Evolutionary conservation across 2,329 filamentous ascomycete genomes (phyloP).

Genomic region (Claviceps pazoutovae): DNA sequence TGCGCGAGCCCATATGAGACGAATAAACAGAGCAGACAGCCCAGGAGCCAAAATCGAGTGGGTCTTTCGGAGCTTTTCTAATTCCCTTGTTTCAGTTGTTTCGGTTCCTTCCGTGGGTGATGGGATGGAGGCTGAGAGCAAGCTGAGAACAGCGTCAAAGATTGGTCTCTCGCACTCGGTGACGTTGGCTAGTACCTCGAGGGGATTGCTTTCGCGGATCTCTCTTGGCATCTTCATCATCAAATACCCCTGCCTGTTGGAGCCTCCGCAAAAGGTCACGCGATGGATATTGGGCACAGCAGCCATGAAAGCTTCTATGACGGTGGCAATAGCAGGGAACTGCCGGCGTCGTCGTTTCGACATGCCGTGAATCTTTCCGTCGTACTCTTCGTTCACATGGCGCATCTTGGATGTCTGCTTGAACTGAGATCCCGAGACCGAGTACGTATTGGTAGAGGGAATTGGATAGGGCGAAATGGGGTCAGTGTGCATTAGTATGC

Average conservation of each 20-base stretch:
- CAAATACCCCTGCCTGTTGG: constrained; percentile 71
- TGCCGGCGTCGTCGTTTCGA: constrained; percentile 67
- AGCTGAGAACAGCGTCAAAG: constrained; percentile 23
- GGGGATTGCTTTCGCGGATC: constrained; percentile 50
- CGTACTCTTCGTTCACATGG: constrained; percentile 31
- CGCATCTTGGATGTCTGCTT: constrained; percentile 37
- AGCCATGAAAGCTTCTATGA: constrained; percentile 61
- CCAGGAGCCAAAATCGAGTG: constrained; percentile 29
- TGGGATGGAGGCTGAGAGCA: constrained; percentile 30
- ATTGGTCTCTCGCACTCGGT: constrained; percentile 14
- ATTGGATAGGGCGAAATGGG: constrained; percentile 67
- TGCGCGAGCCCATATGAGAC: constrained; percentile 36
- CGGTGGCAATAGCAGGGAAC: constrained; percentile 68
- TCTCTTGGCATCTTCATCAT: constrained; percentile 52
- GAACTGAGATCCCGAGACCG: constrained; percentile 48
- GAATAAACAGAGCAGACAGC: constrained; percentile 30
- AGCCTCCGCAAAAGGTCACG: constrained; percentile 76
- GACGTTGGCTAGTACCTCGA: constrained; percentile 27
- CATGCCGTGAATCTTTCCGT: constrained; percentile 57
- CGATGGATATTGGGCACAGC: constrained; percentile 56
- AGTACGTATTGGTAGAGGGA: constrained; percentile 68
- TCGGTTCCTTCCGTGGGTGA: constrained; percentile 8
- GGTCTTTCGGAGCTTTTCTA: constrained; percentile 17
- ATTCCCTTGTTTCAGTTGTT: too few species aligned
- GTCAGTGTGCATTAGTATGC: constrained; percentile 71